phyloP scores from a whole-genome alignment of 495 filamentous ascomycete species.

The Durotheca rogersii region DNA sequence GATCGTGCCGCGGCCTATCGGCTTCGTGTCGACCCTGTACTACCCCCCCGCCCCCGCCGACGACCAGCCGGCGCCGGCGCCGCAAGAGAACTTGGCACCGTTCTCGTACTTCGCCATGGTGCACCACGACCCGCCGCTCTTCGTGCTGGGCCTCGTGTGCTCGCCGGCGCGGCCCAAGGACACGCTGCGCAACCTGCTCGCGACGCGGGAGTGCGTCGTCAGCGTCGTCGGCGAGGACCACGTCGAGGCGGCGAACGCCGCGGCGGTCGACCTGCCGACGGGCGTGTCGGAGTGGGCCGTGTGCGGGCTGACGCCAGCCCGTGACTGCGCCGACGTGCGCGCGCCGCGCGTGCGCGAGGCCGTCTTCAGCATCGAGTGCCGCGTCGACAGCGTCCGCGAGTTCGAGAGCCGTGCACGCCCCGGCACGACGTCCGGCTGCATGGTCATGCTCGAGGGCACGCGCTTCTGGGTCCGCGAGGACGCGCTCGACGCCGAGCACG shows the following conservation, averaged over 20 bases:
- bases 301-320: slow-evolving; percentile 69
- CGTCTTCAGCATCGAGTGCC: slow-evolving; percentile 77
- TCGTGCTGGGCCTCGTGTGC: slow-evolving; percentile 72
- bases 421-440: slow-evolving; percentile 69
- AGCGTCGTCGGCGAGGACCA: slow-evolving; percentile 86
- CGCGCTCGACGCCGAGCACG: slow-evolving; percentile 75
- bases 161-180: slow-evolving; percentile 65
- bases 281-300: slow-evolving; percentile 80
- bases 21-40: slow-evolving; percentile 54
- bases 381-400: slow-evolving; percentile 69
- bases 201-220: slow-evolving; percentile 74
- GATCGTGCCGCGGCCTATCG: slow-evolving; percentile 78
- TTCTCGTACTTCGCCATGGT: slow-evolving; percentile 84
- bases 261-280: slow-evolving; percentile 73
- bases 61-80: neutral
- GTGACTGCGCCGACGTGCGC: slow-evolving; percentile 63
- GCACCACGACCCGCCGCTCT: slow-evolving; percentile 86
- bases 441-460: slow-evolving; percentile 82
- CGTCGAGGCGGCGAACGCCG: slow-evolving; percentile 83
- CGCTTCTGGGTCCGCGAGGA: slow-evolving; percentile 90
- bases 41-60: slow-evolving; percentile 13
- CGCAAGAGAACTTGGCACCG: slow-evolving; percentile 69
- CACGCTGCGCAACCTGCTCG: slow-evolving; percentile 69
- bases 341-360: slow-evolving; percentile 78
- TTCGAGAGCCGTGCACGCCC: slow-evolving; percentile 67